Base-by-base conservation (phyloP, 768 basidiomycete species). In the Lyophyllum semitale region DNA sequence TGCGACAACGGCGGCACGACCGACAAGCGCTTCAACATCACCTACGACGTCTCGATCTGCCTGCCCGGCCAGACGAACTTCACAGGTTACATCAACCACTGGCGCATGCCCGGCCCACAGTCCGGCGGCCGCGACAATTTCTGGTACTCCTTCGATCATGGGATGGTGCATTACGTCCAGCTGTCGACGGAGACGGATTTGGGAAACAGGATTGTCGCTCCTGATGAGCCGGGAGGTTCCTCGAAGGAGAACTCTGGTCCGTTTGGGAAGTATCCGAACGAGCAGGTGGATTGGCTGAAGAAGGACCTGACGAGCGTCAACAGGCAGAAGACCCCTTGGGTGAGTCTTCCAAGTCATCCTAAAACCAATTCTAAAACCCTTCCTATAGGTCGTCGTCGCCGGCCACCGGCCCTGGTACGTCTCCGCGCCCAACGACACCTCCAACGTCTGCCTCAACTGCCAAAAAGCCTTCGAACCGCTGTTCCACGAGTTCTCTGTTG, bases 81-180 rank as follows among this genome's bases (percentile, higher is more conserved):
- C 35, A 64, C 63, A 8, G 60, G 63, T n/a, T 62, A 44, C 45
- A 50, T 53, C 12, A 59, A 57, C 40, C 60, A 57, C 30, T 59
- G 61, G 52, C 60, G 60, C 25, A 61, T 64, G 60, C 60, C 63
- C 8, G 56, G 58, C 27, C 22, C 30, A 0, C 54, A 62, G 41
- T 64, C 63, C 2, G 48, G 43, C 7, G 63, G 63, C 11, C 53
- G 56, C 4, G 60, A 59, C 23, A 64, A 61, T 29, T 64, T 64
- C 55, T 64, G 63, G 63, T 64, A 59, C 44, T 60, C 63, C 0
- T 62, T 62, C 53, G 61, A 64, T 43, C 54, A 64, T 18, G 61
- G 63, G 7, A 59, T 64, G 58, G 56, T 55, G 6, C 63, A 62
- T 45, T 62, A 48, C 27, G 48, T 64, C 42, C 59, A 60, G 29